Evolutionary conservation across 2,329 filamentous ascomycete genomes (phyloP), one percentile per base, ranked within the genome.

Genomic region (Ceratocystis cubensis): DNA sequence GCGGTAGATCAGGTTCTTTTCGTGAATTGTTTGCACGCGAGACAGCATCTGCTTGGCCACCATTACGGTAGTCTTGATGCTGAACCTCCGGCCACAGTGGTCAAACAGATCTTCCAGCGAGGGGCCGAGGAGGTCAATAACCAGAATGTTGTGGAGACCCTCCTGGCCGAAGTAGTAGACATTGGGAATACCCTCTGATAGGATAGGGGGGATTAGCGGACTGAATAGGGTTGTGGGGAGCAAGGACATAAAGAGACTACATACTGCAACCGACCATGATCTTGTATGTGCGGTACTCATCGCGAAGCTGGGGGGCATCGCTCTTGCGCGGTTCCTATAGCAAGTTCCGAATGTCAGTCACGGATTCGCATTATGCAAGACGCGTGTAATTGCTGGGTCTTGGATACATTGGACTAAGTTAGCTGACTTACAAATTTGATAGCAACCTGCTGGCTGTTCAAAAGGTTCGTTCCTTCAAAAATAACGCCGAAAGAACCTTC

Each of bases 121-220:
- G 64, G 93, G 93, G 17, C 93, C 93, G 30, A 99, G 86, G 53
- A 99, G 82, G 78, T 99, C 93, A 73, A 97, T 97, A 72, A 99
- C 93, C 63, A 99, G 87, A 71, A 97, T 97, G 79, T 99, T 97
- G 81, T 99, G 94, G 37, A 97, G 87, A 72, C 93, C 94, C 78
- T 97, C 93, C 75, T 99, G 94, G 69, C 94, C 94, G 72, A 97
- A 99, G 79, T 97, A 99, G 80, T 97, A 97, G 73, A 99, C 94
- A 84, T 97, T 97, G 73, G 94, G 94, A 72, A 99, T 97, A 73
- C 94, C 94, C 73, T 93, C 93, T 97, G 75, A 33, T 61, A 33
- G 10, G 7, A 50, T 44, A 57, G 28, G 41, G 28, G 4, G 5
- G 50, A 62, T 50, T 50, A 28, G 37, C 37, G 10, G 37, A 41